Conservation (phyloP, 768 basidiomycete genomes). For the Exsudoporus frostii region DNA sequence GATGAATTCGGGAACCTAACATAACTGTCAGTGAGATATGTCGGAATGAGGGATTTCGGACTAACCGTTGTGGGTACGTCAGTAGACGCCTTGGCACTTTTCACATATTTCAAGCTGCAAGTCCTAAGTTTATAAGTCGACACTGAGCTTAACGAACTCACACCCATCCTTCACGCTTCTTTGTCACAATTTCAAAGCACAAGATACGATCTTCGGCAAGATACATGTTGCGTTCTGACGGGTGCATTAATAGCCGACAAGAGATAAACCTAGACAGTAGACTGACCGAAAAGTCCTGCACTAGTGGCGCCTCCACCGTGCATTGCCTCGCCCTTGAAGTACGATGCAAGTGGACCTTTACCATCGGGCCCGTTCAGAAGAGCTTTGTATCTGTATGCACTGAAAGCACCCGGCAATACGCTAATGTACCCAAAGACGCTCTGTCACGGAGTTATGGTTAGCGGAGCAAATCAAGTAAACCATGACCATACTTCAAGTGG, state of each 20-base stretch:
- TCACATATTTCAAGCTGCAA: slow-evolving; percentile 77
- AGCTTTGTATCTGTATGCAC: slow-evolving; percentile 87
- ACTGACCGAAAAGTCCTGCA: slow-evolving; percentile 64
- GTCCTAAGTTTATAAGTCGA: not conserved
- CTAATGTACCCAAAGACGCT: slow-evolving; percentile 86
- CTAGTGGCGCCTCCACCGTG: slow-evolving; percentile 56
- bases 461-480: not conserved
- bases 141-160: slow-evolving; percentile 35
- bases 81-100: slow-evolving; percentile 92
- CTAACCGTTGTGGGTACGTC: slow-evolving; percentile 83
- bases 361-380: slow-evolving; percentile 84
- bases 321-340: slow-evolving; percentile 92
- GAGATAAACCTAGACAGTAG: not conserved
- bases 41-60: not conserved
- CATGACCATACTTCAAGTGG: slow-evolving; percentile 72
- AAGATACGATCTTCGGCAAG: slow-evolving; percentile 88
- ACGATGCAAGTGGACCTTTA: slow-evolving; percentile 84
- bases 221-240: slow-evolving; percentile 81
- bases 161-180: slow-evolving; percentile 82
- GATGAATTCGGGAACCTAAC: slow-evolving; percentile 84
- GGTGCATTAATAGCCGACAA: not conserved
- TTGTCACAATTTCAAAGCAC: slow-evolving; percentile 92
- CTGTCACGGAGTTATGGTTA: slow-evolving; percentile 27
- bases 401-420: slow-evolving; percentile 90
- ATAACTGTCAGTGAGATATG: not conserved